Evolutionary conservation across 257 asterid species (phyloP).

Genomic region (Capsicum rhomboideum): DNA sequence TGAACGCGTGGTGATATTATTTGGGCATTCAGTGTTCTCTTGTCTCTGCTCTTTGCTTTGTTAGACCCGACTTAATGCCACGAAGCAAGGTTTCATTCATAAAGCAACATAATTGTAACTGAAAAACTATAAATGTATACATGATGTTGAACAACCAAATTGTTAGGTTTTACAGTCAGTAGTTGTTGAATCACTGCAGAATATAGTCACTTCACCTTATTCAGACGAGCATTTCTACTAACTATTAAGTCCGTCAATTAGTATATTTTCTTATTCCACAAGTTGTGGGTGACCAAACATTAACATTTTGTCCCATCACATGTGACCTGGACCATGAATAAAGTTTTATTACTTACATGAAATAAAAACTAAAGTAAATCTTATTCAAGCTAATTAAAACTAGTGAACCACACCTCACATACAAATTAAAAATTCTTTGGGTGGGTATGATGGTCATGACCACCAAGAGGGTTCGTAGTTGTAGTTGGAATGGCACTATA

Average conservation of each 20-base stretch:
- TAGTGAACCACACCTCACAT: neutral
- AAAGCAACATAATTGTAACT: neutral
- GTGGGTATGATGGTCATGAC: conserved; percentile 24
- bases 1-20: neutral
- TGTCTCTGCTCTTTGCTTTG: neutral
- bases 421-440: neutral
- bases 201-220: neutral
- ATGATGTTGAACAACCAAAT: neutral
- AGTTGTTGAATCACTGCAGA: neutral
- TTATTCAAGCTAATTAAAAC: neutral
- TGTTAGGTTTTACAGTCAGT: neutral
- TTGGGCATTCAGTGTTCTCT: neutral
- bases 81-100: neutral
- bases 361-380: neutral
- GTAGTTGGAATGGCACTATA: conserved; percentile 11
- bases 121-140: neutral
- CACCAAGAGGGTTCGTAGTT: conserved; percentile 17
- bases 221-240: too few relatives aligned
- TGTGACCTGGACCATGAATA: too few relatives aligned
- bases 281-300: neutral
- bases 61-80: neutral
- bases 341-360: neutral
- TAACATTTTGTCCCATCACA: neutral
- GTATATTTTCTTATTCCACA: neutral
- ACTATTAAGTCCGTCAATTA: too few relatives aligned